Evolutionary conservation across 495 filamentous ascomycete species (phyloP), one percentile per base, ranked within the genome.

Genomic region (Xylaria sp.): DNA sequence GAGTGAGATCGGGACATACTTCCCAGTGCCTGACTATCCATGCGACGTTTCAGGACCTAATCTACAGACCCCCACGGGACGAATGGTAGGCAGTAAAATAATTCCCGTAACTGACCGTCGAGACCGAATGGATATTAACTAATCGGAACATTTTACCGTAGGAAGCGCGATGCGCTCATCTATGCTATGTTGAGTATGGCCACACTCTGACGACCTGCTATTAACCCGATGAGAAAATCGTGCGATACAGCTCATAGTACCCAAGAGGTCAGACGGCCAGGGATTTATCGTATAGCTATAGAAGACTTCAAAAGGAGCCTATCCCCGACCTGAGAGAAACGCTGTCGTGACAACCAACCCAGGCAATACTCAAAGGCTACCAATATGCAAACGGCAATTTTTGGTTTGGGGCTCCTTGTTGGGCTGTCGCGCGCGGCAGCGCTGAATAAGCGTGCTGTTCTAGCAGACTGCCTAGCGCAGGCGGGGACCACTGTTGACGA

Each of bases 391-490:
- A 64, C 69, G 53, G 68, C 61, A 73, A 64, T 69, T 11, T 71
- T 75, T 11, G 74, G 72, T 53, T 70, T 78, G 52, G 76, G 74
- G 61, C 76, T 78, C 43, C 19, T 75, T 65, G 70, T 52, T 41
- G 74, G 74, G 44, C 69, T 75, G 19, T 68, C 71, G 31, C 72
- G 67, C 46, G 73, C 70, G 15, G 69, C 61, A 14, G 68, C 55
- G 57, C 61, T 78, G 41, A 75, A 76, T 43, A 76, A 70, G 69
- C 76, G 62, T 24, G 81, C 81, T 55, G 78, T 77, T 48, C 70
- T 85, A 46, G 78, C 82, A 61, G 82, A 84, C 63, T 85, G 83
- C 63, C 76, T 85, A 29, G 73, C 76, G 29, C 61, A 77, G 14
- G 76, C 80, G 52, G 66, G 69, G 4, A 81, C 83, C 31, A 76